These are phyloP conservation scores for Diaporthe citriasiana DNA, from an alignment of 2,329 filamentous ascomycete species.

Conservation along the genomic window DNA sequence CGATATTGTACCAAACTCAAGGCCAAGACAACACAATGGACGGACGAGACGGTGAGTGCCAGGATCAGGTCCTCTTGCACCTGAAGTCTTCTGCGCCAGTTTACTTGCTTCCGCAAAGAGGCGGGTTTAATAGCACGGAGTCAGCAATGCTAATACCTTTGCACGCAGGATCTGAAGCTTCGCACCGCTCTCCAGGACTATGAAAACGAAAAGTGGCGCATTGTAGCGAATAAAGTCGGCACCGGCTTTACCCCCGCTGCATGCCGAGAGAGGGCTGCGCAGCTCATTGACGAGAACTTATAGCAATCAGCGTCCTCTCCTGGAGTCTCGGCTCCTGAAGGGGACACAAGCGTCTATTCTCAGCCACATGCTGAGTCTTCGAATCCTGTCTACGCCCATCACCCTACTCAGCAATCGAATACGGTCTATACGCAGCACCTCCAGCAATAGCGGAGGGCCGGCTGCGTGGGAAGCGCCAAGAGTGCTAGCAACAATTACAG, in stretches of 20 bases:
- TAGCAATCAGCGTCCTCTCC: conserved; percentile 70
- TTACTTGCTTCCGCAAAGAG: background rate
- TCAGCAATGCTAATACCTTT: conserved; percentile 12
- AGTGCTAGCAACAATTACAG: background rate
- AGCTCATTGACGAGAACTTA: conserved; percentile 69
- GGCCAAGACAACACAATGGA: conserved; percentile 94
- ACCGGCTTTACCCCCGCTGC: conserved; percentile 89
- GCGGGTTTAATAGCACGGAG: background rate
- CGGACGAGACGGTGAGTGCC: conserved; percentile 85
- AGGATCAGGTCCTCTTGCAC: background rate
- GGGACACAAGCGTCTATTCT: conserved; percentile 61
- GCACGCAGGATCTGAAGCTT: conserved; percentile 79
- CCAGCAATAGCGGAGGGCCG: conserved; percentile 47
- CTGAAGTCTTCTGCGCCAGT: background rate
- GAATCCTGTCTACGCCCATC: conserved; percentile 39
- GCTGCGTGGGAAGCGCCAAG: background rate
- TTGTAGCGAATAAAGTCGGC: conserved; percentile 91
- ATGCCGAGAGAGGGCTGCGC: conserved; percentile 83
- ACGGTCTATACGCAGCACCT: conserved; percentile 55
- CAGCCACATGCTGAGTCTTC: conserved; percentile 46
- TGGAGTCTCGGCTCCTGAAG: conserved; percentile 60
- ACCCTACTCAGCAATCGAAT: conserved; percentile 44
- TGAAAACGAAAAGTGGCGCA: conserved; percentile 93
- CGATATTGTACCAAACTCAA: conserved; percentile 96
- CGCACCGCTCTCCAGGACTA: conserved; percentile 84